Conservation (phyloP, 257 asterid genomes). For the Nicotiana sylvestris region DNA sequence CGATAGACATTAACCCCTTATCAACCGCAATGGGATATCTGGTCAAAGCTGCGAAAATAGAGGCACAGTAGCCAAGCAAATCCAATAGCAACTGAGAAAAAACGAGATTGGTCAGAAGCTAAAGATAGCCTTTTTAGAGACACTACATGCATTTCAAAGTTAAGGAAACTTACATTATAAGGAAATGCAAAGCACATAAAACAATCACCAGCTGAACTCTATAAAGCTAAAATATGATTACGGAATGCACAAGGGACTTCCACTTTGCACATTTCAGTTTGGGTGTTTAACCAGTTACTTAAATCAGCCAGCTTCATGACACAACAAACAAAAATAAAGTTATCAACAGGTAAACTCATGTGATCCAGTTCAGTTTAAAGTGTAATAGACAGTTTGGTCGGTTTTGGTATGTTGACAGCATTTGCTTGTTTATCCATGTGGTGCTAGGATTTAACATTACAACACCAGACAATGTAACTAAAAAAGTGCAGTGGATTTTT, state of each 20-base stretch:
- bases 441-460: neutral
- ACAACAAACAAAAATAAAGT: neutral
- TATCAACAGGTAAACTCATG: neutral
- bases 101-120: slow-evolving; percentile 24
- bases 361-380: neutral
- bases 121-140: neutral
- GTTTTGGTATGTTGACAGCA: neutral
- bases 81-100: slow-evolving; percentile 72
- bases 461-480: neutral
- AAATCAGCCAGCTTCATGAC: neutral
- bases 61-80: slow-evolving; percentile 66
- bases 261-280: neutral
- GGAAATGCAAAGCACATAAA: neutral
- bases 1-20: slow-evolving; percentile 43
- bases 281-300: neutral
- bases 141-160: slow-evolving; percentile 1
- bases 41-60: slow-evolving; percentile 65
- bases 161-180: neutral
- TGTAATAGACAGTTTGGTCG: neutral
- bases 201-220: neutral
- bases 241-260: neutral
- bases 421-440: neutral
- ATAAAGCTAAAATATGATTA: neutral
- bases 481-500: neutral
- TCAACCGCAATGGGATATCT: slow-evolving; percentile 46